These are phyloP conservation scores for Fusarium vanettenii DNA, from an alignment of 2,329 filamentous ascomycete genomes.

Conservation along the genomic window DNA sequence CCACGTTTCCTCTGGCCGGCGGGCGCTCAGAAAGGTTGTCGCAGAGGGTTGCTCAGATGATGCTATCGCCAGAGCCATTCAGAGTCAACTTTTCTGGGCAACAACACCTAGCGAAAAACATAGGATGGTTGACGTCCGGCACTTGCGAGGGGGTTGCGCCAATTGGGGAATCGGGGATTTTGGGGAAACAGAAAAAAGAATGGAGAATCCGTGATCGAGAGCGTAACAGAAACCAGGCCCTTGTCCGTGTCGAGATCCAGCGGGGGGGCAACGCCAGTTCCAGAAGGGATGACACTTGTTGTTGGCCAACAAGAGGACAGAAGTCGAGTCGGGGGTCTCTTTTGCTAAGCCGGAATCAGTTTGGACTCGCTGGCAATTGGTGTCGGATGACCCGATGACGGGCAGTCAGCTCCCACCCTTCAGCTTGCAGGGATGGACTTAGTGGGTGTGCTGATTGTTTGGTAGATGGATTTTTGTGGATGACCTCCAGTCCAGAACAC, in stretches of 20 bases:
- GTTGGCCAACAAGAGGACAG: constrained; percentile 26
- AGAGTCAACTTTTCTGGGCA: constrained; percentile 10
- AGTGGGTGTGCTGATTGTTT: neutral
- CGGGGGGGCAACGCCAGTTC: constrained; percentile 19
- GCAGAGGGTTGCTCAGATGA: neutral
- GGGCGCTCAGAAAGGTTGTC: constrained; percentile 11
- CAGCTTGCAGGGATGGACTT: neutral
- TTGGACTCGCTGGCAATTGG: constrained; percentile 7
- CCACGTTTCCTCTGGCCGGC: constrained; percentile 34
- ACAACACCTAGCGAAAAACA: constrained; percentile 41
- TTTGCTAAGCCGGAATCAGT: constrained; percentile 24
- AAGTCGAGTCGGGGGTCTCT: neutral
- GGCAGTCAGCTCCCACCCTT: constrained; percentile 10
- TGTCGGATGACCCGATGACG: constrained; percentile 37
- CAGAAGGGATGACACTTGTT: constrained; percentile 16
- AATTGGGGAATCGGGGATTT: constrained; percentile 34
- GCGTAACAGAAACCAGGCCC: constrained; percentile 32
- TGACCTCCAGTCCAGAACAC: neutral
- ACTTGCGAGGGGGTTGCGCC: constrained; percentile 23
- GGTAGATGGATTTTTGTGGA: neutral
- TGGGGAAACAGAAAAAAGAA: constrained; percentile 14
- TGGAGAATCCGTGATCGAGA: constrained; percentile 15
- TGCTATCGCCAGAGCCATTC: neutral
- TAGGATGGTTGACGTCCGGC: constrained; percentile 39
- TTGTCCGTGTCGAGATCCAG: constrained; percentile 25